Evolutionary conservation across 2,329 filamentous ascomycete genomes (phyloP), one percentile per base, ranked within the genome.

Genomic region (Epichloe sylvatica): DNA sequence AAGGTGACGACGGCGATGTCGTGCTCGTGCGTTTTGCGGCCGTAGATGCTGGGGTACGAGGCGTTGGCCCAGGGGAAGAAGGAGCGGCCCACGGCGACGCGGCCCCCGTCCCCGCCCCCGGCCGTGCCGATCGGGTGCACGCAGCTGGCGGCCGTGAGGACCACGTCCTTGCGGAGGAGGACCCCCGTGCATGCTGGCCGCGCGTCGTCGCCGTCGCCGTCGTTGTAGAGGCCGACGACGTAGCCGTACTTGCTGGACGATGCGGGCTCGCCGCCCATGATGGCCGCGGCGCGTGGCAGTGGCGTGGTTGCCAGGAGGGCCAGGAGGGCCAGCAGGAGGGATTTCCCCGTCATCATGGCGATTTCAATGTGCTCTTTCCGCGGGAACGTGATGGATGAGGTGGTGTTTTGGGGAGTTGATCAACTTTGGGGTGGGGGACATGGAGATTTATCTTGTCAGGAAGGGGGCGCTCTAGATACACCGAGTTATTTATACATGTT

Each of bases 71-170:
- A 42, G 38, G 30, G 2, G 46, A 23, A 25, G 39, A 21, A 7
- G 2, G 25, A 25, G 25, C 17, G 25, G 25, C 37, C 49, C 19
- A 46, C 43, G 30, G 19, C 43, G 37, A 41, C 21, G 37, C 35
- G 38, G 4, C 35, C 19, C 9, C 25, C 25, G 25, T 8, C 25
- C 23, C 25, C 25, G 25, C 35, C 12, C 15, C 19, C 13, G 8
- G 15, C 17, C 25, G 8, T 30, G n/a, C 35, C 5, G 12, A 30
- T 23, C 5, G 6, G 15, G 17, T 37, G 19, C 8, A 46, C 36
- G 49, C 49, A 50, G 49, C 49, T 46, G 37, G 38, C 36, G 17
- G 49, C 36, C 8, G 49, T 50, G 49, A 50, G 23, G 44, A 50
- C 21, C 15, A 34, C 35, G 38, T 50, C 35, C 17, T 38, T 43